Base-by-base conservation (phyloP, 2,329 filamentous ascomycete genomes). In the Domatiomyces globalis region DNA sequence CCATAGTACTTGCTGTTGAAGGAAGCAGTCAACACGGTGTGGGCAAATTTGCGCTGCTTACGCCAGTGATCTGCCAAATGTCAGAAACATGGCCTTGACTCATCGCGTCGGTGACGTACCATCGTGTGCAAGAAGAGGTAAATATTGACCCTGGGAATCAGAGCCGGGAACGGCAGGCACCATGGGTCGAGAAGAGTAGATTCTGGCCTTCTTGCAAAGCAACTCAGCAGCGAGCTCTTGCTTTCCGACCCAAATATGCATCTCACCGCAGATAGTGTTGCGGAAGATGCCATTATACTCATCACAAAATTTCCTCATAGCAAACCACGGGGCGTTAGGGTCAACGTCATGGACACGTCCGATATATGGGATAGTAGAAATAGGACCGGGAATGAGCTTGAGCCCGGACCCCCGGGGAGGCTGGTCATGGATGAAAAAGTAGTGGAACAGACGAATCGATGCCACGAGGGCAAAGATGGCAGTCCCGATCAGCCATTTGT, bases 401-500 rank as follows among this genome's bases (percentile, higher is more conserved):
- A 60, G 56, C 20, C 58, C 58, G 46, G 58, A 56, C n/a, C 51
- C 51, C 22, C 49, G 47, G 4, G 58, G 58, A 49, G 58, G 58
- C 29, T 53, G 51, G 48, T 60, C 58, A 43, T 54, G 50, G n/a
- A 57, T 53, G 48, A 51, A 50, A 22, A 54, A 54, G 51, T 60
- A 60, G 45, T 55, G 56, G 51, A 98, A 55, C 29, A 59, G 42
- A 46, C 58, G 58, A 42, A 59, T 56, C 6, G 52, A 43, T 29
- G 56, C 54, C 9, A 59, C 56, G 10, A 60, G 54, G 44, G 57
- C 46, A 47, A 60, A 60, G 49, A 60, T 58, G 45, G 48, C 53
- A 18, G 54, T 60, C 20, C 58, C 58, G 49, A 60, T 60, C 53
- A 59, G 57, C 58, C 58, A 60, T 46, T 60, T 60, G 58, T 60